Evolutionary conservation across 2,329 filamentous ascomycete genomes (phyloP).

Genomic region (Boeremia exigua): DNA sequence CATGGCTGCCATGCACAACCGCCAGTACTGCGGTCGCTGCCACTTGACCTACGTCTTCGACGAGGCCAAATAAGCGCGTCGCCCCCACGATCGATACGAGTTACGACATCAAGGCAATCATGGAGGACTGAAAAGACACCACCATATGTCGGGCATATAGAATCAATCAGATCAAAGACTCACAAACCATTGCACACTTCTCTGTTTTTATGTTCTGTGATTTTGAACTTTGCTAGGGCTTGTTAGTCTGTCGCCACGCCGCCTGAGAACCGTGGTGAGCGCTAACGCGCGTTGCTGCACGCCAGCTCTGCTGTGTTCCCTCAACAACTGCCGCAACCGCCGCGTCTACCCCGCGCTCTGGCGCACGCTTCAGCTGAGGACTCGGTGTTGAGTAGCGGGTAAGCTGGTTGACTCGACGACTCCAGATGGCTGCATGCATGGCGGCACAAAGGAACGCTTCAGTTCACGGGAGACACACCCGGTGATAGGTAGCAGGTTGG

Average conservation of each 20-base stretch:
- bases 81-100: slow-evolving; percentile 31
- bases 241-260: background rate
- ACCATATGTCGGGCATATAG: slow-evolving; percentile 35
- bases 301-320: slow-evolving; percentile 10
- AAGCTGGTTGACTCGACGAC: slow-evolving; percentile 6
- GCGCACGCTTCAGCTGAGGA: background rate
- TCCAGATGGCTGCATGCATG: background rate
- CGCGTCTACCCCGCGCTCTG: background rate
- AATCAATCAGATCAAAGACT: slow-evolving; percentile 34
- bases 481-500: no score
- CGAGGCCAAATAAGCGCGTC: slow-evolving; percentile 61
- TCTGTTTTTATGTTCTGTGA: background rate
- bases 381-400: background rate
- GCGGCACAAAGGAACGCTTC: background rate
- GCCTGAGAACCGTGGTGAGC: background rate
- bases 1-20: slow-evolving; percentile 99
- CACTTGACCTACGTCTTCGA: slow-evolving; percentile 76
- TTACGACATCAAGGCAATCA: slow-evolving; percentile 34
- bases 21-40: slow-evolving; percentile 89
- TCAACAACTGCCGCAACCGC: background rate
- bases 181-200: background rate
- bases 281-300: background rate
- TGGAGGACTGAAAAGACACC: slow-evolving; percentile 33
- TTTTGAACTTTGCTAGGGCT: background rate
- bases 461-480: background rate